Evolutionary conservation across 1,139 yeast species (phyloP), one percentile per base, ranked within the genome.

Genomic region (Taphrina deformans): DNA sequence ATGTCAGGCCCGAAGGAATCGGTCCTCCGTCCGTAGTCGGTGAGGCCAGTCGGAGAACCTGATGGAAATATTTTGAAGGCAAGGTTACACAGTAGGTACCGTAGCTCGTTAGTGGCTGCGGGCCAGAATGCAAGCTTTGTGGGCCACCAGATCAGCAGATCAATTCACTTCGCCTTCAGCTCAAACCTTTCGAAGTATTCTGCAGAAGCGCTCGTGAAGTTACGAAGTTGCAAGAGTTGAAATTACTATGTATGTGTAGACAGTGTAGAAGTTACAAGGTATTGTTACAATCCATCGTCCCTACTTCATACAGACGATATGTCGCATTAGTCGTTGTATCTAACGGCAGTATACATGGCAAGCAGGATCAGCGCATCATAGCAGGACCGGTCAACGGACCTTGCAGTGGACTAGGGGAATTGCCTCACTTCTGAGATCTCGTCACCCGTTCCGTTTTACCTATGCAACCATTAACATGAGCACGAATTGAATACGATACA

Each of bases 381-480:
- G 9, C 9, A 29, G 33, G 33, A 29, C 9, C 33, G 33, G 10
- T 29, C 33, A 29, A 29, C 33, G 33, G 9, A 29, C 33, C 33
- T 10, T 29, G 6, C 33, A 29, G 33, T 29, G 9, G 9, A 29
- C 33, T 6, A 10, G 10, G 10, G 21, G n/a, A 40, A 18, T n/a
- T 12, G 50, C 50, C n/a, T 31, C 27, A 59, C 21, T 50, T 50
- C 41, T 59, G 63, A 10, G 63, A 59, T n/a, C 56, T 24, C 23
- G 62, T 59, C 41, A 59, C 63, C 14, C 63, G 48, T 29, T 59
- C 63, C 14, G 56, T 50, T 44, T 50, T 59, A 35, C 63, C 56
- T 48, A 24, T 48, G 9, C 45, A 18, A 10, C 9, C 16, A 9
- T 51, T n/a, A 29, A 21, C 55, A 14, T 33, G 26, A 2, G 16